Conservation (phyloP, 2,329 filamentous ascomycete species). For the Paecilomyces sp. region DNA sequence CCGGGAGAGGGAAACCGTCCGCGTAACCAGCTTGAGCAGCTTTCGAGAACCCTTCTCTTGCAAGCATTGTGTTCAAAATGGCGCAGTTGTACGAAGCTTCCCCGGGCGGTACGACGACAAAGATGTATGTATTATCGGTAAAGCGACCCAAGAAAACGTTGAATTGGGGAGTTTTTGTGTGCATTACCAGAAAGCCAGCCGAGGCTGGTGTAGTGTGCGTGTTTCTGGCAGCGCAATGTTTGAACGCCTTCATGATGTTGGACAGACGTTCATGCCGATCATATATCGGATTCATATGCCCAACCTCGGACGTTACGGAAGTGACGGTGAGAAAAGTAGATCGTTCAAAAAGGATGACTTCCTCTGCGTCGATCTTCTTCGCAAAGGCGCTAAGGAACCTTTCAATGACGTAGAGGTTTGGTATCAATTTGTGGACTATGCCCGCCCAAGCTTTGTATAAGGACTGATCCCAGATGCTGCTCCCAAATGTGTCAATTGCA, state of each 20-base stretch:
- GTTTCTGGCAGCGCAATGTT: constrained; percentile 58
- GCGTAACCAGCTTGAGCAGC: constrained; percentile 43
- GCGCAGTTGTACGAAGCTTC: constrained; percentile 89
- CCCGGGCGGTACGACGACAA: constrained; percentile 82
- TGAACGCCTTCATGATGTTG: constrained; percentile 98
- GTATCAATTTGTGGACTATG: constrained; percentile 97
- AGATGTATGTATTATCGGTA: constrained; percentile 95
- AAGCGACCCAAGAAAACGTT: constrained; percentile 93
- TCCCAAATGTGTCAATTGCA: constrained; percentile 80
- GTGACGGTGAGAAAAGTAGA: constrained; percentile 97
- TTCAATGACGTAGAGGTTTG: constrained; percentile 84
- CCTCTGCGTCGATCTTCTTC: constrained; percentile 80
- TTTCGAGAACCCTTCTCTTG: constrained; percentile 70
- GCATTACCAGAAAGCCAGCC: constrained; percentile 39
- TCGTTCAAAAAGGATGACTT: constrained; percentile 89
- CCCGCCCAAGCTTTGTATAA: constrained; percentile 97
- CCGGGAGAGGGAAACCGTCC: constrained; percentile 35
- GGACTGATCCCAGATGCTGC: constrained; percentile 97
- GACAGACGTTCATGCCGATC: constrained; percentile 93
- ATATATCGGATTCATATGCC: constrained; percentile 73
- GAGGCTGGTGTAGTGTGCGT: constrained; percentile 37
- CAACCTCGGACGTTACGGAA: constrained; percentile 71
- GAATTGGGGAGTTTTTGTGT: constrained; percentile 55
- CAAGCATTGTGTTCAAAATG: constrained; percentile 82
- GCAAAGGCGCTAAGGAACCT: constrained; percentile 75